phyloP scores from a whole-genome alignment of 768 basidiomycete species.

The Phlebiopsis flavidoalba region DNA sequence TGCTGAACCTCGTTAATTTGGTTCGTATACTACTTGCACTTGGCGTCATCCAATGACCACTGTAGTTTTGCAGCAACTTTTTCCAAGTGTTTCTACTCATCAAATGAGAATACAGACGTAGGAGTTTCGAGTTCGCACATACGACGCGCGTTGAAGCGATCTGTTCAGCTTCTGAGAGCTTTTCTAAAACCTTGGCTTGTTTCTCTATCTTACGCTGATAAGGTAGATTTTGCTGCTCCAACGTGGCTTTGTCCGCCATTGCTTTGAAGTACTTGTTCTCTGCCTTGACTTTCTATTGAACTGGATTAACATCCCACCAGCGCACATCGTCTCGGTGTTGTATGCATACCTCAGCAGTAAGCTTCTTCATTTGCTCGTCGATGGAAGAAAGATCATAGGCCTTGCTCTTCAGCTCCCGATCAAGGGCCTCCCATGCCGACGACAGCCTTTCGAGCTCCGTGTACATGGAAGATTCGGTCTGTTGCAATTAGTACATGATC shows the following conservation, averaged over 20 bases:
- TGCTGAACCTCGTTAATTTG: not conserved
- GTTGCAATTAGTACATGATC: not conserved
- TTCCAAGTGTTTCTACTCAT: not conserved
- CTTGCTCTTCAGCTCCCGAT: constrained; percentile 78
- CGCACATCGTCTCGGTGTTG: not conserved
- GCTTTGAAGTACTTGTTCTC: constrained; percentile 93
- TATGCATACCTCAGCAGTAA: constrained; percentile 59
- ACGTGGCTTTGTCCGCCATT: constrained; percentile 84
- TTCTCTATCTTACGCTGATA: constrained; percentile 52
- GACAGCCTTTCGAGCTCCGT: constrained; percentile 84
- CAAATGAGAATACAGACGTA: not conserved
- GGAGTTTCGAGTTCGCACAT: constrained; percentile 20
- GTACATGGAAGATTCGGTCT: constrained; percentile 77
- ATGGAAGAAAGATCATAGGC: constrained; percentile 71
- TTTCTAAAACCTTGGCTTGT: constrained; percentile 61
- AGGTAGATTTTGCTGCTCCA: constrained; percentile 70
- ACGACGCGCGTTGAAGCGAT: constrained; percentile 57
- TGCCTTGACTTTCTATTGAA: constrained; percentile 81
- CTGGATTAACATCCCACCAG: not conserved
- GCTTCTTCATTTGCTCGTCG: constrained; percentile 69
- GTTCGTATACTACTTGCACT: too few relatives aligned
- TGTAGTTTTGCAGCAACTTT: not conserved
- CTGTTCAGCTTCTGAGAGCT: constrained; percentile 58
- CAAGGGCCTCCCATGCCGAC: constrained; percentile 79
- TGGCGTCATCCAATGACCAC: not conserved